These are phyloP conservation scores for Linnemannia exigua DNA, from an alignment of 192 early-diverging fungal species.

Conservation along the genomic window DNA sequence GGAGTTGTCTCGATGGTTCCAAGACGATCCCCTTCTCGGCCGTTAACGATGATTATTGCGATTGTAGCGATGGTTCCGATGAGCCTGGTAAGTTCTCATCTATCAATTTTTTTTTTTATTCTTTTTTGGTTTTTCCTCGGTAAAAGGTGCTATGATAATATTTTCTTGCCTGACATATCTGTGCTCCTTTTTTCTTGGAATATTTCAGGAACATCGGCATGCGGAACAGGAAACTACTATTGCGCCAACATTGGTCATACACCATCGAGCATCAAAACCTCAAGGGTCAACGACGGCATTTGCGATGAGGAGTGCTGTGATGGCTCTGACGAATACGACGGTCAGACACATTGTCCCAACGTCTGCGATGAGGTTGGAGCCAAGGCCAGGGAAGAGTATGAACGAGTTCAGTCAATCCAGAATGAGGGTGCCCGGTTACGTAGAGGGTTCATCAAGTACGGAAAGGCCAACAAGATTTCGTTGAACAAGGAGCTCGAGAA, in stretches of 20 bases:
- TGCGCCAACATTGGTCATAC: slow-evolving; percentile 87
- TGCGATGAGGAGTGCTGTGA: slow-evolving; percentile 98
- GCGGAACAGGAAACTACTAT: slow-evolving; percentile 82
- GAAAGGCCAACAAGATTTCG: slow-evolving; percentile 13
- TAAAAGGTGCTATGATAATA: not conserved
- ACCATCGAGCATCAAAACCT: slow-evolving; percentile 73
- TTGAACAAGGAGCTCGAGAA: slow-evolving; percentile 25
- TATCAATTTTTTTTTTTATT: not conserved
- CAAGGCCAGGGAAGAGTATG: slow-evolving; percentile 56
- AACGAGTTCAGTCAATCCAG: slow-evolving; percentile 31
- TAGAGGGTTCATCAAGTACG: slow-evolving; percentile 33
- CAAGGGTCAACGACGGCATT: slow-evolving; percentile 93
- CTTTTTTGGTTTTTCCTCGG: not conserved
- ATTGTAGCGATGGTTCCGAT: slow-evolving; percentile 95
- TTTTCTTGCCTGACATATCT: not conserved
- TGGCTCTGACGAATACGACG: slow-evolving; percentile 89
- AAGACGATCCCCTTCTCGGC: slow-evolving; percentile 74
- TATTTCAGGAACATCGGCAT: slow-evolving; percentile 89
- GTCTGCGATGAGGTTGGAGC: slow-evolving; percentile 76
- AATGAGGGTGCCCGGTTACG: slow-evolving; percentile 36
- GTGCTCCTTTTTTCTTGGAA: not conserved
- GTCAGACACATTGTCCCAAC: slow-evolving; percentile 76
- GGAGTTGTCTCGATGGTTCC: slow-evolving; percentile 83
- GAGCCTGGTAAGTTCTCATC: slow-evolving; percentile 79
- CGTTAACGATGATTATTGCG: slow-evolving; percentile 98